Evolutionary conservation across 768 basidiomycete species (phyloP), one percentile per base, ranked within the genome.

Genomic region (Xerocomus spinulosus): DNA sequence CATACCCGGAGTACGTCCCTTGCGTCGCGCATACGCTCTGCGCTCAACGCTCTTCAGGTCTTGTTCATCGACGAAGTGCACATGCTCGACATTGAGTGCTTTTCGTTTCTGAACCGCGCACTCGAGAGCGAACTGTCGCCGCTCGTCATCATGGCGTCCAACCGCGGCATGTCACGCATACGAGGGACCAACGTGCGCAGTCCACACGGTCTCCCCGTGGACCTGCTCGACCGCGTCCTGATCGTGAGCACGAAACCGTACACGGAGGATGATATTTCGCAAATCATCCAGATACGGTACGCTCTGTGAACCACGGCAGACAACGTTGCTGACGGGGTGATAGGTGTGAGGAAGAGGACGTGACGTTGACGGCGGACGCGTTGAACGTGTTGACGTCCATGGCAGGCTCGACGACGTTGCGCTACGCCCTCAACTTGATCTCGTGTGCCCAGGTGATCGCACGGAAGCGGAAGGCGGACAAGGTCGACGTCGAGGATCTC

Each of bases 71-170:
- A 98, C 69, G 95, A 97, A 71, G 95, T 97, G 12, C 95, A 98
- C 75, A 99, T 99, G 95, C 83, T 99, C 55, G 95, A 99, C 67
- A 97, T 99, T 53, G 95, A 98, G 66, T 97, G 95, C 64, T 98
- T 98, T 75, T 96, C 94, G 7, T 99, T 94, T 78, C 75, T 99
- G 50, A 99, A 99, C 66, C 83, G 95, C 28, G 95, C 95, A 2
- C 75, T 99, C 40, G 95, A 99, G 65, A 84, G 85, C 51, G 94
- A 95, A 52, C 76, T 98, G 1, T 85, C 95, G 1, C 95, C 95
- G 2, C 73, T 98, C 44, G 95, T 99, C 30, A 92, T 99, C 59
- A 97, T 99, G 95, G 95, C 95, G 1, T 92, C 90, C 38, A 99
- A 99, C 65, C 79, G 95, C 14, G 95, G 95, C 5, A 92, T 92